Conservation (phyloP, 495 filamentous ascomycete genomes). For the Jackrogersella minutella region DNA sequence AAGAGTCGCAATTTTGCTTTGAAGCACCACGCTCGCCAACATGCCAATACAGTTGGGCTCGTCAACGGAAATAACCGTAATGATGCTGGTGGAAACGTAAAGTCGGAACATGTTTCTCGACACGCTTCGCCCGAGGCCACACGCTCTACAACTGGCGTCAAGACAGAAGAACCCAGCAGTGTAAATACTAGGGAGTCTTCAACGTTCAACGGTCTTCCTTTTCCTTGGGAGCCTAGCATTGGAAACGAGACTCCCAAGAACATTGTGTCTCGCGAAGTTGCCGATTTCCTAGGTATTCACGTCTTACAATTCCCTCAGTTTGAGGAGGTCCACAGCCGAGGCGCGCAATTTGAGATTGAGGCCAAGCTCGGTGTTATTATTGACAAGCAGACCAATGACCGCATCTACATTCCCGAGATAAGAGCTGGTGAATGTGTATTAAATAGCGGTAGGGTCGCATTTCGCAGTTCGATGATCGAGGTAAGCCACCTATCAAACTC, state of each 20-base stretch:
- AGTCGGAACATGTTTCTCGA: slow-evolving; percentile 51
- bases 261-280: slow-evolving; percentile 69
- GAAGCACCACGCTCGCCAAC: slow-evolving; percentile 44
- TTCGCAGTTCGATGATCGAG: slow-evolving; percentile 86
- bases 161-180: slow-evolving; percentile 32
- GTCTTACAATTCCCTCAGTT: slow-evolving; percentile 68
- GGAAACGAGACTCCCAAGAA: slow-evolving; percentile 70
- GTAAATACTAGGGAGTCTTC: slow-evolving; percentile 16
- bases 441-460: slow-evolving; percentile 60
- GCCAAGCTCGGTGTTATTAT: slow-evolving; percentile 87
- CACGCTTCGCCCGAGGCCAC: slow-evolving; percentile 59
- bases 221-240: slow-evolving; percentile 79
- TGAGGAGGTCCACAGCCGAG: slow-evolving; percentile 61
- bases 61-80: slow-evolving; percentile 49
- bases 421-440: slow-evolving; percentile 70
- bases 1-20: slow-evolving; percentile 49
- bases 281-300: slow-evolving; percentile 76
- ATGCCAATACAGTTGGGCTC: slow-evolving; percentile 32
- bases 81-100: slow-evolving; percentile 34
- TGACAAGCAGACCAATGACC: slow-evolving; percentile 71
- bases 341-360: slow-evolving; percentile 86
- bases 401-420: slow-evolving; percentile 67
- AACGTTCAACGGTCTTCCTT: slow-evolving; percentile 40
- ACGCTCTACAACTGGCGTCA: slow-evolving; percentile 42
- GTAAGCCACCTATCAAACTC: slow-evolving; percentile 57